Evolutionary conservation across 345 rosid species (phyloP), one percentile per base, ranked within the genome.

Genomic region (Raphanus sativus): DNA sequence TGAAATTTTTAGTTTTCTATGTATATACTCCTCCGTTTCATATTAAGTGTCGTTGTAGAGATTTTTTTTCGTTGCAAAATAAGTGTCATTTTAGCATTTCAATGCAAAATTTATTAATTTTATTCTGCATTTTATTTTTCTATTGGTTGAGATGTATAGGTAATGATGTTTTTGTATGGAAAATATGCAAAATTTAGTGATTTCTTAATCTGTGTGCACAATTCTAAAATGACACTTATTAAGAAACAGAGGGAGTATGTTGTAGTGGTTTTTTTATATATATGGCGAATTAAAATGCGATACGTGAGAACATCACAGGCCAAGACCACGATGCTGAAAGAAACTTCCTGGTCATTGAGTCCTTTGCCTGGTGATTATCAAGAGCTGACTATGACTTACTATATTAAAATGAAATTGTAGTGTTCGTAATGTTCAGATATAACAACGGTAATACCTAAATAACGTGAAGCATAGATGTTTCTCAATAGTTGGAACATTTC

Each of bases 381-480:
- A 33, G 25, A 65, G 67, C 55, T 71, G 81, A 77, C 54, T 40
- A 56, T 3, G 56, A 69, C 80, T 62, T 54, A 21, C 21, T 21
- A 0, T 26, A n/a, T 65, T 65, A 32, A 30, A 26, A 42, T 28
- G 55, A 50, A 50, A 50, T 12, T 29, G 9, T 15, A 54, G 8
- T 34, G 58, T 55, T 55, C 21, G 30, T 21, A 13, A 12, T 30
- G 3, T 60, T 68, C n/a, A 38, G 8, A 25, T 65, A 45, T 40
- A 65, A 59, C 4, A 72, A 59, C 68, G 32, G 68, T 66, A 56
- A 71, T 32, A 71, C 73, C 68, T 77, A 71, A 32, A 45, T 72
- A 45, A 10, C 69, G 55, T 65, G 24, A 73, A 66, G 71, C 58
- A 11, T 26, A 56, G 0, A 13, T 16, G 50, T 32, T 30, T 24